Percentiles rank a stretch among this genome's conserved stretches.
These are phyloP conservation scores for Penicillium cinerascens DNA, from an alignment of 495 filamentous ascomycete species.

Conservation along the genomic window DNA sequence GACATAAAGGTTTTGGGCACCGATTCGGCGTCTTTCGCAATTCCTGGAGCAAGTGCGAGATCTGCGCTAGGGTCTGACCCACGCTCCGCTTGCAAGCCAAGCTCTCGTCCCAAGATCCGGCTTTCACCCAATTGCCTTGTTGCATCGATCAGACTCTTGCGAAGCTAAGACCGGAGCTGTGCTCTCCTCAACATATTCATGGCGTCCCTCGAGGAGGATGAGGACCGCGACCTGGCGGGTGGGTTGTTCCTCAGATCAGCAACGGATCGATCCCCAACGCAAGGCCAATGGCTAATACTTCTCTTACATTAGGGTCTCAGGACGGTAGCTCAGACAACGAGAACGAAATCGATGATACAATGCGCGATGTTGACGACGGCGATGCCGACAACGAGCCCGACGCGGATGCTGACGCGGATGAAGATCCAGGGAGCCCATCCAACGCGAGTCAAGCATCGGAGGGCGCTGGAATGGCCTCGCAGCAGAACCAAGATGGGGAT, in stretches of 20 bases:
- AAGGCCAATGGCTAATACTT: constrained; percentile 9
- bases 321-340: constrained; percentile 70
- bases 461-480: constrained; percentile 31
- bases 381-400: constrained; percentile 64
- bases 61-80: neutral
- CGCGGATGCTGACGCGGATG: constrained; percentile 54
- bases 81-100: neutral
- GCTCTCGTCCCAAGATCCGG: neutral
- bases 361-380: constrained; percentile 60
- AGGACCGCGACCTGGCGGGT: constrained; percentile 56
- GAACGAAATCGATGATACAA: constrained; percentile 64
- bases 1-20: neutral
- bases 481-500: constrained; percentile 42
- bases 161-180: neutral
- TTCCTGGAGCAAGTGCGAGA: neutral
- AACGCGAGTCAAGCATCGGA: constrained; percentile 48
- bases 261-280: neutral
- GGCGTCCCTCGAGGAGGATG: constrained; percentile 44
- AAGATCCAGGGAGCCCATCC: constrained; percentile 46
- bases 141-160: neutral
- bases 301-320: constrained; percentile 44
- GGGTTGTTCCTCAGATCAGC: constrained; percentile 3
- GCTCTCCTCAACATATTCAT: constrained; percentile 7
- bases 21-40: neutral
- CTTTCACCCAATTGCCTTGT: neutral